Conservation (phyloP, 139 green algal genomes). For the Chlorella vulgaris region DNA sequence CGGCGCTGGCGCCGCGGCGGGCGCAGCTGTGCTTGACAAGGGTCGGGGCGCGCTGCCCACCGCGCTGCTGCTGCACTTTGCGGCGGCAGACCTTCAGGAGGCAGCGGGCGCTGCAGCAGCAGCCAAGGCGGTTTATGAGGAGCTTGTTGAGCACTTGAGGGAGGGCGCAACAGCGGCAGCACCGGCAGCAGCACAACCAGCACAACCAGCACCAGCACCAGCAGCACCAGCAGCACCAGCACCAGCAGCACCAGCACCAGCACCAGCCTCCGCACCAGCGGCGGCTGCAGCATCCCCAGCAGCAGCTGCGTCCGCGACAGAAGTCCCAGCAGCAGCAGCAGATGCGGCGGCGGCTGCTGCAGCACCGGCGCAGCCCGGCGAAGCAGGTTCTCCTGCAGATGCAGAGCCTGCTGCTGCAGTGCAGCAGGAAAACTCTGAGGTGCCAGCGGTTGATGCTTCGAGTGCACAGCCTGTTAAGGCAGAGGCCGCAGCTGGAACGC, state of each 20-base stretch:
- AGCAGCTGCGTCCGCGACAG: not conserved
- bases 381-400: too few species aligned
- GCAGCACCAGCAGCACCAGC: not conserved
- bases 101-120: constrained; percentile 21
- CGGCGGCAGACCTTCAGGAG: constrained; percentile 73
- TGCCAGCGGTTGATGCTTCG: too few species aligned
- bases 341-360: not conserved
- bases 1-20: constrained; percentile 27
- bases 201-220: not conserved
- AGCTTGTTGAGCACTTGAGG: constrained; percentile 33
- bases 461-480: too few species aligned
- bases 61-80: constrained; percentile 79
- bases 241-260: not conserved
- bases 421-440: too few species aligned
- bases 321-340: not conserved
- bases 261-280: not conserved
- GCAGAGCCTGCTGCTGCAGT: too few species aligned
- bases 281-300: not conserved
- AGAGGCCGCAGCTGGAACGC: too few species aligned
- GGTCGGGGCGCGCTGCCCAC: constrained; percentile 62
- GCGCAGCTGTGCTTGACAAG: constrained; percentile 50
- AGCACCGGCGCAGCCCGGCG: not conserved
- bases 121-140: constrained; percentile 69
- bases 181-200: not conserved
- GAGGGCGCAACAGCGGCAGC: constrained; percentile 12